Conservation (phyloP, 2,329 filamentous ascomycete species). For the Delphinella strobiligena region DNA sequence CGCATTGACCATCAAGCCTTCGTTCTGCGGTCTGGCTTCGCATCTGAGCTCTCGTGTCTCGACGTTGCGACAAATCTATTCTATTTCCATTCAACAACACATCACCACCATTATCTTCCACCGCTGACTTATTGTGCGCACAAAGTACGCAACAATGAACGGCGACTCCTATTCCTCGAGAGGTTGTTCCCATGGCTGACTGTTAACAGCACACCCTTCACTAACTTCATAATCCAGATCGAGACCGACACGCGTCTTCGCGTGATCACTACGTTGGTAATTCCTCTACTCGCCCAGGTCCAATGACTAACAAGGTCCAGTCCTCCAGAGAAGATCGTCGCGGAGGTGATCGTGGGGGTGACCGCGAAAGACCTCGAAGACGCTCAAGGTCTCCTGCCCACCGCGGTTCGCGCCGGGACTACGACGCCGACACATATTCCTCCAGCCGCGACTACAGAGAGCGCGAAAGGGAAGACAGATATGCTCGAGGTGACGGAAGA, state of each 20-base stretch:
- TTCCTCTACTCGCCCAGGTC: not conserved
- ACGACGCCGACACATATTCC: slow-evolving; percentile 79
- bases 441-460: slow-evolving; percentile 87
- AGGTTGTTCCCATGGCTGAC: slow-evolving; percentile 40
- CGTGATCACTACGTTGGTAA: slow-evolving; percentile 27
- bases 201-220: slow-evolving; percentile 19
- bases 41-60: no score
- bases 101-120: slow-evolving; percentile 1
- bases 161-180: slow-evolving; percentile 70
- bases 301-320: slow-evolving; percentile 15
- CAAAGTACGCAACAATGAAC: slow-evolving; percentile 52
- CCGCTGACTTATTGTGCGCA: slow-evolving; percentile 2
- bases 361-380: slow-evolving; percentile 46
- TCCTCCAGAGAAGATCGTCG: slow-evolving; percentile 32
- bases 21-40: no score
- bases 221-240: slow-evolving; percentile 26
- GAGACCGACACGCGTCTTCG: slow-evolving; percentile 21
- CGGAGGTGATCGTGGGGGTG: slow-evolving; percentile 33
- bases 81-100: not conserved
- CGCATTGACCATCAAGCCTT: no score
- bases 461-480: slow-evolving; percentile 85
- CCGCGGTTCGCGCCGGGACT: slow-evolving; percentile 56
- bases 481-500: slow-evolving; percentile 50
- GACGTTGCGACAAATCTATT: not conserved
- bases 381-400: slow-evolving; percentile 81